phyloP scores from a whole-genome alignment of 805 yeast species.

The Teunomyces aglyptinius region DNA sequence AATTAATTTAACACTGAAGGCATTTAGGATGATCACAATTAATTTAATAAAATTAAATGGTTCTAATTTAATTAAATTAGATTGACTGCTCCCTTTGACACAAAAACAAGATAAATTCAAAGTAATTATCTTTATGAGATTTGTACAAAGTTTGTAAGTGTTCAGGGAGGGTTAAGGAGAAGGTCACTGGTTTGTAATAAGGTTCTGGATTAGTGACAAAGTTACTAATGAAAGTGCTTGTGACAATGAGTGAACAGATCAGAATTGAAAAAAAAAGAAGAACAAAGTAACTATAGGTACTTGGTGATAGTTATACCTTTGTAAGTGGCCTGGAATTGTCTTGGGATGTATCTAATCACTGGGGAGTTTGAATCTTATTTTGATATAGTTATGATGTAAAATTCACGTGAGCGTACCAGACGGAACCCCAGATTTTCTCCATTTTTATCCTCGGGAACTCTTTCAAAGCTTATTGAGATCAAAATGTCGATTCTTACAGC shows the following conservation, averaged over 20 bases:
- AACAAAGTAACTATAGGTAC: constrained; percentile 13
- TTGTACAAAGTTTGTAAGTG: too few relatives aligned
- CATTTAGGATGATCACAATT: not conserved
- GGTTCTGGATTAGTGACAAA: not conserved
- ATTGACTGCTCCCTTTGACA: too few relatives aligned
- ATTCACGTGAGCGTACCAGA: not conserved
- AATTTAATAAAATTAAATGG: too few relatives aligned
- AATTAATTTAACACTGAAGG: not conserved
- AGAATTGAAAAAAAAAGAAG: not conserved
- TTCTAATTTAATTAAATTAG: too few relatives aligned
- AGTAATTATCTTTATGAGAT: too few relatives aligned
- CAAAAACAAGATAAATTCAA: too few relatives aligned
- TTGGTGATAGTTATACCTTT: constrained; percentile 2
- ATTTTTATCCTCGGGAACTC: not conserved
- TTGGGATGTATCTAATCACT: not conserved
- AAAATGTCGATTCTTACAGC: constrained; percentile 41
- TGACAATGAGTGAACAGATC: not conserved
- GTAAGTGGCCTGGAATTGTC: too few relatives aligned
- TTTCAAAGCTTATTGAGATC: not conserved
- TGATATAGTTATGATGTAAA: too few relatives aligned
- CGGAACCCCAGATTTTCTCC: constrained; percentile 5
- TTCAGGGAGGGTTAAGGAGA: not conserved
- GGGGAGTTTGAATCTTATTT: too few relatives aligned
- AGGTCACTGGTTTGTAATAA: not conserved
- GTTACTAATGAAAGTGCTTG: not conserved